Evolutionary conservation across 1,284 basidiomycete species (phyloP).

Genomic region (Ustilago vetiveriae): DNA sequence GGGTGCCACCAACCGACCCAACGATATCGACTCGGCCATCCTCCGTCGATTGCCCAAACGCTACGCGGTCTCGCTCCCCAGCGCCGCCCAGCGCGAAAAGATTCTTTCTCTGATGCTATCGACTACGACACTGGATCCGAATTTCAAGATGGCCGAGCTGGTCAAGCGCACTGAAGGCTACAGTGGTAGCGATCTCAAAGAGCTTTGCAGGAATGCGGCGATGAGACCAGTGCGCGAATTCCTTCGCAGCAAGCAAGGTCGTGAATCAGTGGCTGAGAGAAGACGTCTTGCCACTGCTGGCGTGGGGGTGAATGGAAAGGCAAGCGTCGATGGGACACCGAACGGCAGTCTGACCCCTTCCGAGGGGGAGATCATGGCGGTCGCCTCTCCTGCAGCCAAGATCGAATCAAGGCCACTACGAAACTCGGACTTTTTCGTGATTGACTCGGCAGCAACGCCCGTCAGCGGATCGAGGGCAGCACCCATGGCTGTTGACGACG

Average conservation of each 20-base stretch:
- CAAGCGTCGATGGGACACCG: constrained; percentile 30
- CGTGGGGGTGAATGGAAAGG: constrained; percentile 14
- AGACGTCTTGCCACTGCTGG: constrained; percentile 27
- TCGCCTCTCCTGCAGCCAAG: constrained; percentile 32
- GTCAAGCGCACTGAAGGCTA: constrained; percentile 80
- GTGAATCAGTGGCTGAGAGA: constrained; percentile 45
- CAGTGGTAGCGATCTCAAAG: constrained; percentile 91
- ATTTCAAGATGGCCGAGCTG: constrained; percentile 76
- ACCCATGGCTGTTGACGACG: constrained; percentile 48
- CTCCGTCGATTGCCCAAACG: constrained; percentile 96
- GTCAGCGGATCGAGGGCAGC: constrained; percentile 34
- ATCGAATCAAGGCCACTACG: constrained; percentile 55
- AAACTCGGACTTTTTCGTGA: constrained; percentile 63
- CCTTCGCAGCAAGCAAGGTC: constrained; percentile 57
- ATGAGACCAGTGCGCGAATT: constrained; percentile 67
- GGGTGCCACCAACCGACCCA: constrained; percentile 93
- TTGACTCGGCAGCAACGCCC: constrained; percentile 51
- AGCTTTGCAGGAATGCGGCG: constrained; percentile 82
- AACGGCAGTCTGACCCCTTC: constrained; percentile 31
- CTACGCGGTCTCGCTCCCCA: constrained; percentile 88
- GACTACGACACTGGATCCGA: constrained; percentile 71
- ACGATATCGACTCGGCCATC: constrained; percentile 94
- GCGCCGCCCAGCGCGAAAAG: constrained; percentile 81
- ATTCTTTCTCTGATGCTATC: constrained; percentile 82
- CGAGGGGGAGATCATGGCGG: constrained; percentile 16